These are phyloP conservation scores for Saussurea involucrata DNA, from an alignment of 129 eudicot genomes.

Conservation along the genomic window DNA sequence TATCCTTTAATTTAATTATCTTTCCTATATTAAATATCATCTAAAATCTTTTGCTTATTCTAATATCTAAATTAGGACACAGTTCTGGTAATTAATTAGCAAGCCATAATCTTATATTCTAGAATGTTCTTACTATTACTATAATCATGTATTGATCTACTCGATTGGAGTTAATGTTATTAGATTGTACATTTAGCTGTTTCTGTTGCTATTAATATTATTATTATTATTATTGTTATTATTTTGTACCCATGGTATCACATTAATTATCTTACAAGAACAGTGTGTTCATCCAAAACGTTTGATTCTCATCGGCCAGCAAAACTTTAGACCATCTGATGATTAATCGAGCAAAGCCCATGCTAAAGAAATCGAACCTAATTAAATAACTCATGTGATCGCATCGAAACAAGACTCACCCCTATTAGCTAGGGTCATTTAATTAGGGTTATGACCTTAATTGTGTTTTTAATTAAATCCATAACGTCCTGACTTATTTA, in stretches of 20 bases:
- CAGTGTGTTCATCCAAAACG: no score
- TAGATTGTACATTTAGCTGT: no score
- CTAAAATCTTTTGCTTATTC: neutral
- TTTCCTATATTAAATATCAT: neutral
- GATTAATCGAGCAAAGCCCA: neutral
- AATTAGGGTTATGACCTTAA: no score
- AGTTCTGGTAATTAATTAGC: conserved; percentile 2
- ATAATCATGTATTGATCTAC: neutral
- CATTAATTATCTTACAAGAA: no score
- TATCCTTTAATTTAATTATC: neutral
- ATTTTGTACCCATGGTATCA: no score
- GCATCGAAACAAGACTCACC: neutral
- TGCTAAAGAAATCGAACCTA: neutral
- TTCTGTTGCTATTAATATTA: no score
- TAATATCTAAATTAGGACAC: conserved; percentile 6
- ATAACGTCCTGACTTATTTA: no score
- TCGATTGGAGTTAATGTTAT: neutral
- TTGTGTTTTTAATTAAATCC: no score
- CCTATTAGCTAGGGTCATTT: no score
- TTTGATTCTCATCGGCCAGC: no score
- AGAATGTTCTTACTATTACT: neutral
- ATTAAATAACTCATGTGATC: neutral
- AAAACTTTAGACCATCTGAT: neutral
- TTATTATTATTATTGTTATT: no score
- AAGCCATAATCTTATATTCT: conserved; percentile 1